These are phyloP conservation scores for Sphagnum fallax DNA, from an alignment of 228 moss, liverwort and hornwort genomes.

Conservation along the genomic window DNA sequence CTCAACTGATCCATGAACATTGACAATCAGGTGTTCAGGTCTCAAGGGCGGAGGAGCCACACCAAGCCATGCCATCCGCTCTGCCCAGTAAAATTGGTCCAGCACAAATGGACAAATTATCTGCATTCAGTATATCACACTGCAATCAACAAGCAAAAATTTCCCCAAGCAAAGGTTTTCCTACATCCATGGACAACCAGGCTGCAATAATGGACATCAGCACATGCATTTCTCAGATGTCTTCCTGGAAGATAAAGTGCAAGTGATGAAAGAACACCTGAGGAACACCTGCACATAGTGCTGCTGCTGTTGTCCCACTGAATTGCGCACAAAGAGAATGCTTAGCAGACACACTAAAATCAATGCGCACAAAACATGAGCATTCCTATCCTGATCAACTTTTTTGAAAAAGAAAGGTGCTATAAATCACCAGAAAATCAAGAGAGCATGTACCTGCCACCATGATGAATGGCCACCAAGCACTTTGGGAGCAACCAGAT, in stretches of 20 bases:
- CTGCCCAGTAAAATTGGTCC: constrained; percentile 97
- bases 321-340: constrained; percentile 6
- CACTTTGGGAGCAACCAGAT: constrained; percentile 71
- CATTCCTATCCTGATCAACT: neutral
- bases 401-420: neutral
- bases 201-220: too few relatives aligned
- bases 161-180: neutral
- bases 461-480: constrained; percentile 74
- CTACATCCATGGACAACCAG: too few relatives aligned
- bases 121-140: constrained; percentile 8
- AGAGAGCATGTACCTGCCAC: constrained; percentile 38
- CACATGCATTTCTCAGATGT: too few relatives aligned
- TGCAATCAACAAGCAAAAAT: neutral
- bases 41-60: constrained; percentile 60
- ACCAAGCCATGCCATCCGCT: constrained; percentile 90
- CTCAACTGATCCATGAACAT: neutral
- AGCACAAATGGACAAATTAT: constrained; percentile 81
- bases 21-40: constrained; percentile 47
- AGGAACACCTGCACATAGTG: constrained; percentile 62
- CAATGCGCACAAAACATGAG: neutral
- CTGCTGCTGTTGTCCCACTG: constrained; percentile 92
- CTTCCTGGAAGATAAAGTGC: too few relatives aligned
- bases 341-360: neutral
- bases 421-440: neutral
- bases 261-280: constrained; percentile 24